Conservation (phyloP, 177 flowering plant genomes). For the Vitis hybrid region DNA sequence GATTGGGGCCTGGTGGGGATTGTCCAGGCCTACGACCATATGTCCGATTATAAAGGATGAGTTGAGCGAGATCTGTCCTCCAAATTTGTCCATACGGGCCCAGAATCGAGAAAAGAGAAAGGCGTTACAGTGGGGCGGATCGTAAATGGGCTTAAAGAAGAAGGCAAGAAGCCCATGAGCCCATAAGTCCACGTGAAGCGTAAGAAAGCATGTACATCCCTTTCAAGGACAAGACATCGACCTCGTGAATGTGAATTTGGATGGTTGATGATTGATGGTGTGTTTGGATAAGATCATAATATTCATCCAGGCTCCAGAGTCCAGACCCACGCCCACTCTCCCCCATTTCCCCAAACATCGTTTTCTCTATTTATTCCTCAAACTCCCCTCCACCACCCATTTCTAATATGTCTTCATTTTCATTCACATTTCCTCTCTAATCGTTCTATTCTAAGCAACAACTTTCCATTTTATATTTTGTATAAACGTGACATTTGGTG, state of each 20-base stretch:
- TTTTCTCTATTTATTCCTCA: not conserved
- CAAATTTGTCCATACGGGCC: no score
- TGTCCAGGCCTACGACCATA: no score
- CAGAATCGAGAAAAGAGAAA: no score
- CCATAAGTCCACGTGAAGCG: not conserved
- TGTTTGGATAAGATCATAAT: conserved; percentile 10
- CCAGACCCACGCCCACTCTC: not conserved
- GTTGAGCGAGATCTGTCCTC: no score
- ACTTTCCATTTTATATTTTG: not conserved
- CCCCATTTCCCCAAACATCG: conserved; percentile 1
- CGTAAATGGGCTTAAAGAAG: no score
- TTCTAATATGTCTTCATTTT: no score
- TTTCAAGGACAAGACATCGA: not conserved
- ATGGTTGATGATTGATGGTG: not conserved
- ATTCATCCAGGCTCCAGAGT: not conserved
- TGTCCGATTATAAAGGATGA: no score
- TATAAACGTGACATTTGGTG: not conserved
- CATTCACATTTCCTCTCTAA: no score
- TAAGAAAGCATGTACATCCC: not conserved
- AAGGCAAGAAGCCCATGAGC: no score
- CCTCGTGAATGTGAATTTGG: conserved; percentile 12
- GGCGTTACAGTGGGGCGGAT: no score
- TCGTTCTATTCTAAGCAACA: no score
- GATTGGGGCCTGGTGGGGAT: no score
- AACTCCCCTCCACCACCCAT: not conserved